phyloP scores from a whole-genome alignment of 345 rosid genomes.

The Litchi chinensis region DNA sequence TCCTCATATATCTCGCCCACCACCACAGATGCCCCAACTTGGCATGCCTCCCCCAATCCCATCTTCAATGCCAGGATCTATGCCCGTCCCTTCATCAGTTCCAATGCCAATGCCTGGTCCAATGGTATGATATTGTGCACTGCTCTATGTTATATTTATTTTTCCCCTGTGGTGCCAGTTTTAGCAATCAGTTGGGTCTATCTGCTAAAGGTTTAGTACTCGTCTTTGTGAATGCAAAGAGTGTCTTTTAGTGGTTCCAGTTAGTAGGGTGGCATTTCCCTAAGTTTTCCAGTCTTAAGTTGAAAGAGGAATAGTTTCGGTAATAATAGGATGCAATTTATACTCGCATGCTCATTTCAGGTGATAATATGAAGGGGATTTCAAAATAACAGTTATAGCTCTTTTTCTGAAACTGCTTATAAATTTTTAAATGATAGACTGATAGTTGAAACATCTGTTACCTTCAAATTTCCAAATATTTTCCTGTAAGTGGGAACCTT shows the following conservation, averaged over 20 bases:
- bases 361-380: too few species aligned
- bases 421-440: too few species aligned
- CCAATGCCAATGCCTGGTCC: constrained; percentile 70
- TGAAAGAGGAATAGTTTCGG: background rate
- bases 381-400: too few species aligned
- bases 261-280: background rate
- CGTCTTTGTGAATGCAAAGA: background rate
- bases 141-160: background rate
- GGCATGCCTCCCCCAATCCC: constrained; percentile 54
- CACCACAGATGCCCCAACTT: constrained; percentile 72
- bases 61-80: constrained; percentile 48
- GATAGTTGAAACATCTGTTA: too few species aligned
- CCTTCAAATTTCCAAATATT: too few species aligned
- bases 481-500: too few species aligned
- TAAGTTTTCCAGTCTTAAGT: background rate
- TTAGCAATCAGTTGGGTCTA: constrained; percentile 7
- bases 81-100: constrained; percentile 50
- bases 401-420: too few species aligned
- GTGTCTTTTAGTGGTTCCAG: background rate
- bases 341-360: too few species aligned
- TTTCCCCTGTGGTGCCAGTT: background rate
- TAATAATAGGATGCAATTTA: background rate
- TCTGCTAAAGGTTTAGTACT: constrained; percentile 3
- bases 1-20: constrained; percentile 82
- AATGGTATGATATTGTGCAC: constrained; percentile 55